A percentile compares a stretch with the other conserved stretches of the same genome.
These are phyloP conservation scores for Zygosaccharomyces kombuchaensis DNA, from an alignment of 805 yeast genomes.

Conservation along the genomic window DNA sequence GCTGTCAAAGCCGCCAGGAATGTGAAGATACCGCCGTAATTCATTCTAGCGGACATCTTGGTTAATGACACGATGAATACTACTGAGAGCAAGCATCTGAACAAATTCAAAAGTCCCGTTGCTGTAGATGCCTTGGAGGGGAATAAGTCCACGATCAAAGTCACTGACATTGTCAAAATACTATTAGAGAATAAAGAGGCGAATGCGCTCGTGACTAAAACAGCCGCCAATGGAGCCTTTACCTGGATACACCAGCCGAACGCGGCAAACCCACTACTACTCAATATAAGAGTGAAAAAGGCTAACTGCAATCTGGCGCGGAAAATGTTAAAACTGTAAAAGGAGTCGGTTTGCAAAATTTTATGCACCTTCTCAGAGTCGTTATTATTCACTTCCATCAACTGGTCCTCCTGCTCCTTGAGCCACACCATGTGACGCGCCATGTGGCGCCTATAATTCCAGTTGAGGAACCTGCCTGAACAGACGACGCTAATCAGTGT, in stretches of 20 bases:
- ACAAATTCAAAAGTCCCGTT: conserved; percentile 64
- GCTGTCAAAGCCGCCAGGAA: conserved; percentile 53
- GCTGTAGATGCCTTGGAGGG: conserved; percentile 72
- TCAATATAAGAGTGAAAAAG: conserved; percentile 39
- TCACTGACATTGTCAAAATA: conserved; percentile 53
- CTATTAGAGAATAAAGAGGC: conserved; percentile 57
- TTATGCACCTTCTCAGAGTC: conserved; percentile 18
- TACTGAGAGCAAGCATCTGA: conserved; percentile 72
- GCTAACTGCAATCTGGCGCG: conserved; percentile 50
- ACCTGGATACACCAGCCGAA: conserved; percentile 72
- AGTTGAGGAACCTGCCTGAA: conserved; percentile 56
- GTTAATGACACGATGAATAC: conserved; percentile 63
- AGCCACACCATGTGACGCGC: conserved; percentile 23
- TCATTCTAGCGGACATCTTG: conserved; percentile 53
- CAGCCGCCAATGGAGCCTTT: conserved; percentile 46
- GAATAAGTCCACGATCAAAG: conserved; percentile 70
- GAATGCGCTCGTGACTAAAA: conserved; percentile 54
- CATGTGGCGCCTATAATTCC: conserved; percentile 32
- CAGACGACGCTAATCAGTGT: conserved; percentile 56
- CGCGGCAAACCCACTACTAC: conserved; percentile 41
- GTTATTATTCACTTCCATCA: conserved; percentile 21
- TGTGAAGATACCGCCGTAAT: conserved; percentile 73
- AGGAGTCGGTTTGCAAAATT: conserved; percentile 22
- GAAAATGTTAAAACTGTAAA: conserved; percentile 49
- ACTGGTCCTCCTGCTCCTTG: conserved; percentile 12